phyloP scores from a whole-genome alignment of 2,329 filamentous ascomycete genomes.

The Fusarium newnesense region DNA sequence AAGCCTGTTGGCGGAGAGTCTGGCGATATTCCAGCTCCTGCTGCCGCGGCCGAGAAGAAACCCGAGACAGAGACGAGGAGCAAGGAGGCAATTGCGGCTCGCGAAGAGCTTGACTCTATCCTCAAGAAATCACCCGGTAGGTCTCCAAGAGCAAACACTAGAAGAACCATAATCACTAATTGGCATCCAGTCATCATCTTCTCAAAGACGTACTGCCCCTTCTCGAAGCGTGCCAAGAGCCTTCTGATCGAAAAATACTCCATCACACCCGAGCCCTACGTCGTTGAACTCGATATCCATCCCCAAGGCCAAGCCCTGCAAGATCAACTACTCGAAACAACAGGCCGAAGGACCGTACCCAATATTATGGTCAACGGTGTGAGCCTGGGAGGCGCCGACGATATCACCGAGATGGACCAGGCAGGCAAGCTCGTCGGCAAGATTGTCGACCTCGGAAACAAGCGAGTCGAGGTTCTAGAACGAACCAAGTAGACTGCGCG shows the following conservation, averaged over 20 bases:
- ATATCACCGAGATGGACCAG: conserved; percentile 77
- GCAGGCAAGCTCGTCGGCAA: conserved; percentile 75
- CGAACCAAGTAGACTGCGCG: conserved; percentile 37
- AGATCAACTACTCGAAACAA: conserved; percentile 74
- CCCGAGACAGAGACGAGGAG: conserved; percentile 65
- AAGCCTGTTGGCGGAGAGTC: conserved; percentile 43
- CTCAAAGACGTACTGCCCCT: conserved; percentile 92
- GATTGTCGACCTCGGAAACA: conserved; percentile 78
- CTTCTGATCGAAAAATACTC: conserved; percentile 86
- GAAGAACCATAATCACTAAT: conserved; percentile 19
- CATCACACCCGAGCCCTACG: conserved; percentile 83
- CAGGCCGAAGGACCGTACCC: conserved; percentile 86
- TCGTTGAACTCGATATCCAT: conserved; percentile 91
- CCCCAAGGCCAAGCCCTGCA: conserved; percentile 79
- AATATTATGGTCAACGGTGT: conserved; percentile 90
- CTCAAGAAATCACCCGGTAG: conserved; percentile 86
- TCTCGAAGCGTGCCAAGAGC: conserved; percentile 84
- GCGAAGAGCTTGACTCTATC: conserved; percentile 79
- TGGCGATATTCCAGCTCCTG: conserved; percentile 11
- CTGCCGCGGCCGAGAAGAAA: conserved; percentile 37
- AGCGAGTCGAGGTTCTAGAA: conserved; percentile 66
- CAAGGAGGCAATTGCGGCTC: conserved; percentile 71
- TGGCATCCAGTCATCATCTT: conserved; percentile 82
- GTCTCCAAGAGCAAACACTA: conserved; percentile 41
- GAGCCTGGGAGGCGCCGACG: conserved; percentile 91